A percentile compares a stretch with the other conserved stretches of the same genome.
phyloP scores from a whole-genome alignment of 495 filamentous ascomycete species.

The Tuber brumale region DNA sequence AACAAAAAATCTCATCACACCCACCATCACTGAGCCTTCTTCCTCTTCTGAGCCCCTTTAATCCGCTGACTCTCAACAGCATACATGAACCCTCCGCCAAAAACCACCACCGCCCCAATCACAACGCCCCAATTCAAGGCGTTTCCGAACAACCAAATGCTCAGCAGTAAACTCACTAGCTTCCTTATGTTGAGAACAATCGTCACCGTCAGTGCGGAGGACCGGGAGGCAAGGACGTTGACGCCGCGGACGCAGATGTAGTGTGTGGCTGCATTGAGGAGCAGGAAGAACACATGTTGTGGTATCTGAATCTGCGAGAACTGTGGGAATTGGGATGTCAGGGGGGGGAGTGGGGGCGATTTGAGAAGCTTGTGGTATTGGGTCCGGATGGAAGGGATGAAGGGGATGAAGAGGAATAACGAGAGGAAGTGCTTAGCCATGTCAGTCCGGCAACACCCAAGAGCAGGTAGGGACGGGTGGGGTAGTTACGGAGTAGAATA shows the following conservation, averaged over 20 bases:
- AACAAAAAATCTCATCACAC: neutral
- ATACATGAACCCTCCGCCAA: constrained; percentile 80
- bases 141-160: constrained; percentile 91
- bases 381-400: constrained; percentile 48
- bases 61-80: constrained; percentile 61
- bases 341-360: constrained; percentile 28
- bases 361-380: constrained; percentile 46
- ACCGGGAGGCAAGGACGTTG: constrained; percentile 75
- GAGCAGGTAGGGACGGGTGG: constrained; percentile 64
- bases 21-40: constrained; percentile 23
- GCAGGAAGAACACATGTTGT: constrained; percentile 62
- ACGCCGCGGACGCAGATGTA: constrained; percentile 92
- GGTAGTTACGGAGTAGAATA: constrained; percentile 76
- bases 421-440: constrained; percentile 32
- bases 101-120: constrained; percentile 75
- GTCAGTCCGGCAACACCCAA: neutral
- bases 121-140: constrained; percentile 64
- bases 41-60: constrained; percentile 32
- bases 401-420: constrained; percentile 51
- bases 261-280: constrained; percentile 82
- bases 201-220: constrained; percentile 87
- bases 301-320: constrained; percentile 51
- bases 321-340: constrained; percentile 19
- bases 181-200: constrained; percentile 94
- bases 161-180: constrained; percentile 80